A percentile compares a stretch with the other conserved stretches of the same genome.
These are phyloP conservation scores for Phytophthora pisi DNA, from an alignment of 352 stramenopile genomes.

Conservation along the genomic window DNA sequence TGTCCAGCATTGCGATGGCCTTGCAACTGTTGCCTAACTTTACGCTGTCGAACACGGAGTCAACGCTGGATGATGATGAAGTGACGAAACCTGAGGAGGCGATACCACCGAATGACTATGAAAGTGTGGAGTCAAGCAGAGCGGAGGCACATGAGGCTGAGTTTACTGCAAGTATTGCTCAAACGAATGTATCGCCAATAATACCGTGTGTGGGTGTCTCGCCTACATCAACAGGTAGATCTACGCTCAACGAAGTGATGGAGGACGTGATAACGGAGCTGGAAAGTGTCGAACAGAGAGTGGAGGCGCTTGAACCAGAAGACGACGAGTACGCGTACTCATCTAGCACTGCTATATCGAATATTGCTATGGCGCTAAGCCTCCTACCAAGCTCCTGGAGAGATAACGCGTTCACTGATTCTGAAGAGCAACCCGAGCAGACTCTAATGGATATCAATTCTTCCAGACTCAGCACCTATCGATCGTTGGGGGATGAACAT, in stretches of 20 bases:
- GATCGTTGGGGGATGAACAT: slow-evolving; percentile 8
- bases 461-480: slow-evolving; percentile 11
- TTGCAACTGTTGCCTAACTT: slow-evolving; percentile 44
- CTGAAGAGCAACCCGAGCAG: slow-evolving; percentile 4
- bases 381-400: slow-evolving; percentile 28
- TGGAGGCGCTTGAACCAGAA: slow-evolving; percentile 5
- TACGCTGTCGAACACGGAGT: slow-evolving; percentile 3
- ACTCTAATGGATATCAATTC: neutral
- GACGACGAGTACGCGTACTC: slow-evolving; percentile 37
- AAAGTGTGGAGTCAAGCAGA: neutral
- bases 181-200: neutral
- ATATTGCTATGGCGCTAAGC: slow-evolving; percentile 36
- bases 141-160: neutral
- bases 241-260: slow-evolving; percentile 9
- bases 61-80: slow-evolving; percentile 10
- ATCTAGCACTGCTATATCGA: slow-evolving; percentile 25
- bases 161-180: neutral
- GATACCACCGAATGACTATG: slow-evolving; percentile 6
- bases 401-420: slow-evolving; percentile 6
- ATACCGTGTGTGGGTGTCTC: neutral
- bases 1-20: slow-evolving; percentile 45
- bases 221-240: neutral
- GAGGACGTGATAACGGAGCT: slow-evolving; percentile 1
- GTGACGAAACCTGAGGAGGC: slow-evolving; percentile 5
- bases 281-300: slow-evolving; percentile 11